Evolutionary conservation across 2,329 filamentous ascomycete species (phyloP), one percentile per base, ranked within the genome.

Genomic region (Coniochaeta sp.): DNA sequence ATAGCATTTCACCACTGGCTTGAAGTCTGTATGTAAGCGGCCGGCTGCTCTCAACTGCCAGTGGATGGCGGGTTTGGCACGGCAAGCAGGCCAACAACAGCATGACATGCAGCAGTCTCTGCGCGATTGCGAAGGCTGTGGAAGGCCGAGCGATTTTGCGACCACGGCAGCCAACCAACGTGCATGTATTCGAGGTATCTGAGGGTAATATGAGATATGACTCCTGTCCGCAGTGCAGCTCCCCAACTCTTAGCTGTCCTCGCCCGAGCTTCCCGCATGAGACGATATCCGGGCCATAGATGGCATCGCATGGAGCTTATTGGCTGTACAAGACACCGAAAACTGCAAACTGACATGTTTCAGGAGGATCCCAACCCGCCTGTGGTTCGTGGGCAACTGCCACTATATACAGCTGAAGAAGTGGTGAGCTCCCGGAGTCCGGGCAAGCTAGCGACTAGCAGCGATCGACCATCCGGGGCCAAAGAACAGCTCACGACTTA

Each of bases 81-180:
- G 55, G 56, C 52, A 49, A 57, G 20, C 26, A n/a, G n/a, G n/a
- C n/a, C n/a, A n/a, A n/a, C 50, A n/a, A n/a, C n/a, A n/a, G n/a
- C n/a, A n/a, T n/a, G n/a, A n/a, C n/a, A n/a, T n/a, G n/a, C n/a
- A n/a, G n/a, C n/a, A n/a, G n/a, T n/a, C n/a, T n/a, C n/a, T n/a
- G 55, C 57, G 57, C 58, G 57, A 54, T 56, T 56, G 57, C 56
- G 55, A 58, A 51, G n/a, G 49, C 40, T 56, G 54, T 35, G 53
- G 51, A 10, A 50, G 47, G 53, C 18, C 27, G 46, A 20, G 27
- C 51, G 50, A 32, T 40, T 32, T 51, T 48, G 40, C 47, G 38
- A 51, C 27, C 26, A 30, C 46, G 24, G 30, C 46, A 32, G 31
- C 58, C 55, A 59, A 57, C 55, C 56, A 57, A 49, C 18, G 45